Percentiles rank a stretch among this genome's conserved stretches.
Evolutionary conservation across 2,329 filamentous ascomycete species (phyloP).

Genomic region (Colletotrichum sp.): DNA sequence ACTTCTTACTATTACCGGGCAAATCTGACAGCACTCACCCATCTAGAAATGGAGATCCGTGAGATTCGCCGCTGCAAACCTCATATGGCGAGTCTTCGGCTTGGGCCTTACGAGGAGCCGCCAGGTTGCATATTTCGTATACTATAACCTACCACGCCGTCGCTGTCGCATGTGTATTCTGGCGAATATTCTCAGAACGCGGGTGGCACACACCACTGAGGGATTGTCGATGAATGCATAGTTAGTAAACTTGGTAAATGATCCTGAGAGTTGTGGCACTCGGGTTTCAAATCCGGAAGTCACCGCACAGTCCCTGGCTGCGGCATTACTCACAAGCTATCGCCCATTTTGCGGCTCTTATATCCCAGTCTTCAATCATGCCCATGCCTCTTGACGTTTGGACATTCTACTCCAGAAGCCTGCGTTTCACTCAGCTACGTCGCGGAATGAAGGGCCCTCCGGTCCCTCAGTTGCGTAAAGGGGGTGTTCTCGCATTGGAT

Average conservation of each 20-base stretch:
- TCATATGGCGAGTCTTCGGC: background rate
- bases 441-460: too few species aligned
- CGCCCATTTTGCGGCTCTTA: background rate
- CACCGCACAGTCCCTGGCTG: background rate
- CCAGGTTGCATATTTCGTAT: fast-evolving
- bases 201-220: background rate
- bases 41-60: background rate
- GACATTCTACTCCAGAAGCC: too few species aligned
- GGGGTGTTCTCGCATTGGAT: fast-evolving
- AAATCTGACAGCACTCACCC: too few species aligned
- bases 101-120: background rate
- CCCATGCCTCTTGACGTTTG: too few species aligned
- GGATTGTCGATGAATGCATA: too few species aligned
- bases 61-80: background rate
- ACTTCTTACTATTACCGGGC: fast-evolving
- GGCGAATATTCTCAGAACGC: fast-evolving
- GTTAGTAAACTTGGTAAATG: background rate
- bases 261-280: background rate
- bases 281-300: background rate
- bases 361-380: background rate
- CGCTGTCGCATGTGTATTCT: background rate
- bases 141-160: background rate
- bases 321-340: background rate
- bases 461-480: too few species aligned
- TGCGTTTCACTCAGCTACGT: too few species aligned